A percentile compares a stretch with the other conserved stretches of the same genome.
Evolutionary conservation across 1,284 basidiomycete species (phyloP).

Genomic region (Papiliotrema nemorosa): DNA sequence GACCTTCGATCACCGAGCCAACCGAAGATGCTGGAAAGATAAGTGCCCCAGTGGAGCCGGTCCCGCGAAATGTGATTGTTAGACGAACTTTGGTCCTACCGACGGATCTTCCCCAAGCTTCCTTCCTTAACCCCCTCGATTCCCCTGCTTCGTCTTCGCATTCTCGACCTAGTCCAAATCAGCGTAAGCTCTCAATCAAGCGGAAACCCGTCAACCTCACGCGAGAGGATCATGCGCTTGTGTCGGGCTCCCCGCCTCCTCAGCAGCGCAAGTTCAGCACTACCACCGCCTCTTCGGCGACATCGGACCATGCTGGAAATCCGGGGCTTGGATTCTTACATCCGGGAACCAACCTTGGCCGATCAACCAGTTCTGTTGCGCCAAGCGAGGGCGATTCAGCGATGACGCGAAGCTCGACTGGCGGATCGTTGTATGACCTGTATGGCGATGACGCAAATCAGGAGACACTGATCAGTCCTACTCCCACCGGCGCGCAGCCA

Average conservation of each 20-base stretch:
- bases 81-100: constrained; percentile 36
- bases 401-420: constrained; percentile 8
- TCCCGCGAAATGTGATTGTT: constrained; percentile 12
- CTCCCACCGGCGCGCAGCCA: neutral
- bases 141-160: constrained; percentile 4
- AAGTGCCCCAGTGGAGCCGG: neutral
- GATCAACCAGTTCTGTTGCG: constrained; percentile 2
- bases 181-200: constrained; percentile 31
- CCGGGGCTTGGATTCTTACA: constrained; percentile 25
- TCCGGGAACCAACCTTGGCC: constrained; percentile 6
- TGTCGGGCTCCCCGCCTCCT: constrained; percentile 20
- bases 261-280: constrained; percentile 14
- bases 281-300: neutral
- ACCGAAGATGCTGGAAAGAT: neutral
- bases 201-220: constrained; percentile 41
- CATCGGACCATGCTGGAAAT: neutral
- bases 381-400: neutral
- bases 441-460: constrained; percentile 20
- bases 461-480: constrained; percentile 14
- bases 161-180: neutral
- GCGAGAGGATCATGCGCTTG: constrained; percentile 33
- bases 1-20: constrained; percentile 5
- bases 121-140: constrained; percentile 6
- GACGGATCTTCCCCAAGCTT: constrained; percentile 8
- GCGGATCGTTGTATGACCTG: constrained; percentile 31